Evolutionary conservation across 116 monocot genomes (phyloP), one percentile per base, ranked within the genome.

Genomic region (Phalaenopsis hybrid): DNA sequence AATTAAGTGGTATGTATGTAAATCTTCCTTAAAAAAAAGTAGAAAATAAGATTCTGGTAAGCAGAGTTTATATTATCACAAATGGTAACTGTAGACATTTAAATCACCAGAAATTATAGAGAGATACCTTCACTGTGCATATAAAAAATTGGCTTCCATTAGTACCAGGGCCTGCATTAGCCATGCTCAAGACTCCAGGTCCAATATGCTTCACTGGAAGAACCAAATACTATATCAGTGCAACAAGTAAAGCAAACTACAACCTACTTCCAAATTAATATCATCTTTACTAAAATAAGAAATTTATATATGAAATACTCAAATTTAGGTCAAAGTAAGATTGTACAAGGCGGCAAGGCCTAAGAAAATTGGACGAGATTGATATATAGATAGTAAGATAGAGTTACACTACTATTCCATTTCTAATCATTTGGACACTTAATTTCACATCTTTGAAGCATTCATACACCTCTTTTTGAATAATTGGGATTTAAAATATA

Each of bases 81-180:
- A 67, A 67, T 67, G 67, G 67, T 67, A 9, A 10, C 3, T 23
- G 28, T 67, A 65, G 65, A 1, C 8, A 25, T 67, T 63, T 67
- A 67, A 8, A 67, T 16, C 67, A 65, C 65, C 7, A 72, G 37
- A 72, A 34, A 16, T 67, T 72, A 72, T 34, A 72, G 41, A 72
- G 10, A 28, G 77, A 49, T 77, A 96, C 96, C 92, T 96, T 96
- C 23, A 89, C 87, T 8, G 93, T 93, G 87, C 92, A 92, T 61
- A 96, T 89, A 79, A 96, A 95, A 83, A 96, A 96, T 80, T 96
- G 96, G 89, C 96, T 96, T 4, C 96, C 86, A 81, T 96, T 96
- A 7, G 96, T 93, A 77, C 93, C 83, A 18, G 92, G 93, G 0
- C 96, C 96, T 34, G 93, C 93, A 83, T 96, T 96, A 55, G 96